Evolutionary conservation across 495 filamentous ascomycete species (phyloP).

Genomic region (Delitschia confertaspora): DNA sequence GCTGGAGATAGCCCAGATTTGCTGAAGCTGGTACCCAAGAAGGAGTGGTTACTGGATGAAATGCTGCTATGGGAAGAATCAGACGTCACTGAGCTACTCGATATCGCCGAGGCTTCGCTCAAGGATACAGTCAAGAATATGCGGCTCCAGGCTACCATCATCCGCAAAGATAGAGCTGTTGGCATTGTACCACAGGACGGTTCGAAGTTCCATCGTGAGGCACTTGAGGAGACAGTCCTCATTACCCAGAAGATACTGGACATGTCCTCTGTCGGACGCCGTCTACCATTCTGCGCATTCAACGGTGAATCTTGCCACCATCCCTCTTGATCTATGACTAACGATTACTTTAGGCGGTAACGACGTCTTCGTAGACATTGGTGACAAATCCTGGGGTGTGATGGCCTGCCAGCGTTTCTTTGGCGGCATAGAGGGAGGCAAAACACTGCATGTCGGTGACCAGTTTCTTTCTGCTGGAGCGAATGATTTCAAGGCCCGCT

Average conservation of each 20-base stretch:
- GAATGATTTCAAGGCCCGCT: constrained; percentile 84
- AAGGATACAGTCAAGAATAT: constrained; percentile 69
- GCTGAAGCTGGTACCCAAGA: constrained; percentile 53
- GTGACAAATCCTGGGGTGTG: constrained; percentile 94
- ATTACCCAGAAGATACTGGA: constrained; percentile 88
- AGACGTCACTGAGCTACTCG: constrained; percentile 68
- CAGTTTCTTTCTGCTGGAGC: constrained; percentile 93
- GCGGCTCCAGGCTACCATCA: constrained; percentile 61
- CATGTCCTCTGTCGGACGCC: constrained; percentile 56
- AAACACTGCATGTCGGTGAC: constrained; percentile 78
- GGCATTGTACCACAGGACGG: constrained; percentile 66
- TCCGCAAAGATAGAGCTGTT: constrained; percentile 89
- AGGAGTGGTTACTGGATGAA: constrained; percentile 73
- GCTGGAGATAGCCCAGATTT: constrained; percentile 43
- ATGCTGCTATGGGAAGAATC: constrained; percentile 78
- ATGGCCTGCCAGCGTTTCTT: constrained; percentile 88
- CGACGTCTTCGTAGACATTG: constrained; percentile 97
- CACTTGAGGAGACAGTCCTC: constrained; percentile 90
- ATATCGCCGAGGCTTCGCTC: constrained; percentile 76
- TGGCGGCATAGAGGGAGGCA: constrained; percentile 54
- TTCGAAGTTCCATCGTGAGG: constrained; percentile 70
- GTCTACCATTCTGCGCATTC: constrained; percentile 93
- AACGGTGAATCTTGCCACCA: constrained; percentile 48
- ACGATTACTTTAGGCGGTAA: constrained; percentile 52
- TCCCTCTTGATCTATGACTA: constrained; percentile 5